Evolutionary conservation across 2,329 filamentous ascomycete genomes (phyloP).

Genomic region (Bipolaris bicolor): DNA sequence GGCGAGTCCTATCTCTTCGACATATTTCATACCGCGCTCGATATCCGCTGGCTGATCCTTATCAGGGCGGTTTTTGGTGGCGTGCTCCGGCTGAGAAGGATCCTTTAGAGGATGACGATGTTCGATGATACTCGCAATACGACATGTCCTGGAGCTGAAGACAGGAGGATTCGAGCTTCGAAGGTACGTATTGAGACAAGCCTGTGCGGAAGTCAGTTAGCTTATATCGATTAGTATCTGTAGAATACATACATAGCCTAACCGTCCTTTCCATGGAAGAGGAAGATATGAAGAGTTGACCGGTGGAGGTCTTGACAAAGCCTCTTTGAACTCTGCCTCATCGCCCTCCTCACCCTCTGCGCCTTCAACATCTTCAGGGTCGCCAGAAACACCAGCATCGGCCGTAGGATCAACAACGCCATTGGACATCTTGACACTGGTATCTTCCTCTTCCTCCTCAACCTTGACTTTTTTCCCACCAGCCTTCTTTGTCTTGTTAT

Average conservation of each 20-base stretch:
- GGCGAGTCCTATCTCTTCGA: constrained; percentile 77
- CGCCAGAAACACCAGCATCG: constrained; percentile 26
- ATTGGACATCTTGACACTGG: constrained; percentile 16
- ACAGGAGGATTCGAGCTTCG: constrained; percentile 80
- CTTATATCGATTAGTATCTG: constrained; percentile 17
- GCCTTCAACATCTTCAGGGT: constrained; percentile 58
- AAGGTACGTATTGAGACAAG: constrained; percentile 91
- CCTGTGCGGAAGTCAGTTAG: constrained; percentile 55
- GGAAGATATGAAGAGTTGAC: constrained; percentile 85
- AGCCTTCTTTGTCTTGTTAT: constrained; percentile 34
- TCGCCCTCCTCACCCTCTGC: constrained; percentile 57
- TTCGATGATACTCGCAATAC: constrained; percentile 87
- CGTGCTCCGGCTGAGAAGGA: constrained; percentile 75
- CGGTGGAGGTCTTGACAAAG: constrained; percentile 69
- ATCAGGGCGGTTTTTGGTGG: constrained; percentile 86
- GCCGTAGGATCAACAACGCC: constrained; percentile 21
- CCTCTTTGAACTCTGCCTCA: constrained; percentile 64
- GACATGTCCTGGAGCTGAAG: constrained; percentile 89
- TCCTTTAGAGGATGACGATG: constrained; percentile 82
- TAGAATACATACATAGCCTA: constrained; percentile 76
- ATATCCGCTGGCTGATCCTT: constrained; percentile 70
- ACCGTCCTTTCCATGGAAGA: constrained; percentile 84
- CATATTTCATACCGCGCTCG: constrained; percentile 71
- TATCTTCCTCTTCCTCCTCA: constrained; percentile 28
- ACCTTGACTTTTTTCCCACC: constrained; percentile 35